phyloP scores from a whole-genome alignment of 371 early-diverging fungal genomes.

The Smittium culicis region DNA sequence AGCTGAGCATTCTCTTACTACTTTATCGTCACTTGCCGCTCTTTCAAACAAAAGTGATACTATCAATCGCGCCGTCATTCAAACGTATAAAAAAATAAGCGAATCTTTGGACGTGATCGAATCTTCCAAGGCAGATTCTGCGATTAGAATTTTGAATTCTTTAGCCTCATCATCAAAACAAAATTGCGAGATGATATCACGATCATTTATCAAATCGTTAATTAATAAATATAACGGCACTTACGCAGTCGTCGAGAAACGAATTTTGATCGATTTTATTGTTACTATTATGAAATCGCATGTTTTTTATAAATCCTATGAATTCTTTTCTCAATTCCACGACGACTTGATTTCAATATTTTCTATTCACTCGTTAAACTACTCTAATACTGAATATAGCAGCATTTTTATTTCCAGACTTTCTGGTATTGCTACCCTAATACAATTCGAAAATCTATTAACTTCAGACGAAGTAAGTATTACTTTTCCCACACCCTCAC shows the following conservation, averaged over 20 bases:
- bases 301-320: neutral
- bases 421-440: neutral
- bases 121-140: neutral
- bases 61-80: neutral
- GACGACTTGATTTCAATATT: conserved; percentile 1
- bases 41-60: neutral
- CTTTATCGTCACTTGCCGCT: neutral
- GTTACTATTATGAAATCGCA: neutral
- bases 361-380: neutral
- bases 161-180: neutral
- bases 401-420: conserved; percentile 1
- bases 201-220: neutral
- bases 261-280: neutral
- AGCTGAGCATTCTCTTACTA: neutral
- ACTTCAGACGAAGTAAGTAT: neutral
- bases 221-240: neutral
- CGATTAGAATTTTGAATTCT: neutral
- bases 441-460: neutral
- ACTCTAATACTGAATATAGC: neutral
- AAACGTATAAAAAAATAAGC: neutral
- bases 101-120: neutral
- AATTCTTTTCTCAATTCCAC: neutral
- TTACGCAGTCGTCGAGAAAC: neutral
- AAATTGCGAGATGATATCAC: neutral
- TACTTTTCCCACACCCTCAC: too few species aligned